These are phyloP conservation scores for Phytophthora kernoviae DNA, from an alignment of 352 stramenopile species.

Conservation along the genomic window DNA sequence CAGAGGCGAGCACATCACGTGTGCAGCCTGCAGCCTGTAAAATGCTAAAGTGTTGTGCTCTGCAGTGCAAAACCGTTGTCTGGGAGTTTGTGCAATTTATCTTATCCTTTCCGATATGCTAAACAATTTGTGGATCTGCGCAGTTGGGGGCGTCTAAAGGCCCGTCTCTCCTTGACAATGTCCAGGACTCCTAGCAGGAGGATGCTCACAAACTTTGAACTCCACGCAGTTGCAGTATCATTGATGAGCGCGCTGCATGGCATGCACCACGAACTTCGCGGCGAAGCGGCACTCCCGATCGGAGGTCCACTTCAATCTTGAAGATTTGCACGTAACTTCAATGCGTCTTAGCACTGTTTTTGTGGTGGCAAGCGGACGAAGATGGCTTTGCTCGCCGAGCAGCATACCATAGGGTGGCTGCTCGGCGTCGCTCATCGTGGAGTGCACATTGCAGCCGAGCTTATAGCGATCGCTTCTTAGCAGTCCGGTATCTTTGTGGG, in stretches of 20 bases:
- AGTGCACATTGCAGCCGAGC: neutral
- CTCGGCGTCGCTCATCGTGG: neutral
- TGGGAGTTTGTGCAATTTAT: neutral
- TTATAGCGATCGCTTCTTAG: neutral
- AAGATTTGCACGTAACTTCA: constrained; percentile 2
- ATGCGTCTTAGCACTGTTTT: neutral
- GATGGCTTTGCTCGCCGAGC: neutral
- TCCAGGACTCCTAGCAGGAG: too few species aligned
- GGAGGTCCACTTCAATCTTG: neutral
- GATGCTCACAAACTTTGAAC: too few species aligned
- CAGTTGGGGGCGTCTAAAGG: too few species aligned
- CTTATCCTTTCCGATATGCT: neutral
- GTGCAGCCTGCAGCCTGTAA: too few species aligned
- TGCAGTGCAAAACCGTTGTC: too few species aligned
- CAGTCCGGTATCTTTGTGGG: constrained; percentile 1
- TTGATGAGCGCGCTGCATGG: too few species aligned
- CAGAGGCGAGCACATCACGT: too few species aligned
- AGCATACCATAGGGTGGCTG: too few species aligned
- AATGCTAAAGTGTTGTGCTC: too few species aligned
- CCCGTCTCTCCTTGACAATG: neutral
- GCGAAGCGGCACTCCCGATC: neutral
- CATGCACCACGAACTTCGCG: neutral
- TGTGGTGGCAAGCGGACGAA: constrained; percentile 1
- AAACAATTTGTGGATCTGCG: neutral
- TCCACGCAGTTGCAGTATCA: too few species aligned